Conservation (phyloP, 2,329 filamentous ascomycete species). For the Cephalotrichum gorgonifer region DNA sequence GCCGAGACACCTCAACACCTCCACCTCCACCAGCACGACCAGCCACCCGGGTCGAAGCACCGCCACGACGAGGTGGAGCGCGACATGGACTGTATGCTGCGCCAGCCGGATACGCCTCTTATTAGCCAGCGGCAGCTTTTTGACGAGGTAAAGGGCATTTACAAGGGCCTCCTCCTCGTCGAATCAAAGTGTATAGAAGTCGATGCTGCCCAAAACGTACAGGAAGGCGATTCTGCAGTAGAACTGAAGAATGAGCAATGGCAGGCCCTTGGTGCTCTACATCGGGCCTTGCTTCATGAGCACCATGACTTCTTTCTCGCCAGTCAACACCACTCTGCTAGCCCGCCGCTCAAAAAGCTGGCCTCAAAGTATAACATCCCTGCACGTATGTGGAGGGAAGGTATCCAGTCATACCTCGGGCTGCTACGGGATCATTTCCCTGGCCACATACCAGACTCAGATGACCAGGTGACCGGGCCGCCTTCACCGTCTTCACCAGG, state of each 20-base stretch:
- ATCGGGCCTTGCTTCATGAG: slow-evolving; percentile 71
- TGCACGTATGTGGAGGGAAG: slow-evolving; percentile 86
- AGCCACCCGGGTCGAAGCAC: background rate
- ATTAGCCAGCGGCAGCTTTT: slow-evolving; percentile 73
- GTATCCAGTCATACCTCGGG: slow-evolving; percentile 78
- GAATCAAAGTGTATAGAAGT: slow-evolving; percentile 83
- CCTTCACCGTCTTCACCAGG: too few species aligned
- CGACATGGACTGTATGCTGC: slow-evolving; percentile 6
- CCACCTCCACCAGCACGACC: background rate
- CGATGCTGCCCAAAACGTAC: slow-evolving; percentile 49
- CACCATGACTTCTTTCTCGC: slow-evolving; percentile 83
- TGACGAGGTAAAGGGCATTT: slow-evolving; percentile 74
- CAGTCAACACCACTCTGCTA: slow-evolving; percentile 74
- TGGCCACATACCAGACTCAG: too few species aligned
- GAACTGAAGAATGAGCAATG: slow-evolving; percentile 60
- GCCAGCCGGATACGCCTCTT: slow-evolving; percentile 52
- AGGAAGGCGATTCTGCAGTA: slow-evolving; percentile 24
- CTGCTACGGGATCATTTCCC: slow-evolving; percentile 66
- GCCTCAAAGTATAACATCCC: slow-evolving; percentile 85
- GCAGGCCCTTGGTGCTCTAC: slow-evolving; percentile 73
- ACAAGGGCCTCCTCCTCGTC: slow-evolving; percentile 74
- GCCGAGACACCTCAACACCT: background rate
- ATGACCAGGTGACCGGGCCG: too few species aligned
- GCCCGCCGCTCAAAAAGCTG: slow-evolving; percentile 52
- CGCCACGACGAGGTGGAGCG: background rate